Evolutionary conservation across 2,329 filamentous ascomycete species (phyloP).

Genomic region (Orbilia javanica): DNA sequence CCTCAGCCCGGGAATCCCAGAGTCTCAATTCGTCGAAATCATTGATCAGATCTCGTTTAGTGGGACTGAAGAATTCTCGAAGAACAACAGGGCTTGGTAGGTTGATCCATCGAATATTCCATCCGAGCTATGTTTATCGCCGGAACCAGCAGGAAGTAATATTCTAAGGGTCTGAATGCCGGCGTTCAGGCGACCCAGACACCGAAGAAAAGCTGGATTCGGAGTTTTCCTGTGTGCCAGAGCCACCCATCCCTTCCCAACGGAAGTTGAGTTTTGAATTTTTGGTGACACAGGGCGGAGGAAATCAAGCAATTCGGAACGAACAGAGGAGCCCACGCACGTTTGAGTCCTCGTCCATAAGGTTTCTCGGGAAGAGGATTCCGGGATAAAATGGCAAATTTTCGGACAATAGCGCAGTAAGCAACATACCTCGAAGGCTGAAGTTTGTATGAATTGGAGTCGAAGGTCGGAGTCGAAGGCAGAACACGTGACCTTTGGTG

Average conservation of each 20-base stretch:
- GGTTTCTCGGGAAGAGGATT: neutral
- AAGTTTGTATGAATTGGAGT: neutral
- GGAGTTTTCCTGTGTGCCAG: too few species aligned
- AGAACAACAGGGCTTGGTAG: neutral
- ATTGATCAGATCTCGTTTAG: slow-evolving; percentile 5
- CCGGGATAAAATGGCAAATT: neutral
- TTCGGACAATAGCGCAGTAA: neutral
- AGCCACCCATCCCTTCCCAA: neutral
- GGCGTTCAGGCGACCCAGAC: neutral
- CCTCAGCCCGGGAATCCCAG: slow-evolving; percentile 10
- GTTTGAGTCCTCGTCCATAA: neutral
- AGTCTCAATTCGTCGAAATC: slow-evolving; percentile 26
- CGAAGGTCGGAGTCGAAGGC: neutral
- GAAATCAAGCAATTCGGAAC: slow-evolving; percentile 11
- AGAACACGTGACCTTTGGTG: slow-evolving; percentile 20
- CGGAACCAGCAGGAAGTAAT: slow-evolving; percentile 6
- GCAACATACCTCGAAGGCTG: slow-evolving; percentile 3
- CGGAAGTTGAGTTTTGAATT: neutral
- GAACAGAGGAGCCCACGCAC: neutral
- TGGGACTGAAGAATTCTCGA: slow-evolving; percentile 19
- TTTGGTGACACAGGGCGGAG: slow-evolving; percentile 10
- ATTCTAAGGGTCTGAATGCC: slow-evolving; percentile 1
- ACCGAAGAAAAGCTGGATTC: neutral
- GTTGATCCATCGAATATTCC: neutral
- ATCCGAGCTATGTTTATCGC: neutral